Evolutionary conservation across 208 protist genomes (phyloP), one percentile per base, ranked within the genome.

Genomic region (Leptomonas seymouri): DNA sequence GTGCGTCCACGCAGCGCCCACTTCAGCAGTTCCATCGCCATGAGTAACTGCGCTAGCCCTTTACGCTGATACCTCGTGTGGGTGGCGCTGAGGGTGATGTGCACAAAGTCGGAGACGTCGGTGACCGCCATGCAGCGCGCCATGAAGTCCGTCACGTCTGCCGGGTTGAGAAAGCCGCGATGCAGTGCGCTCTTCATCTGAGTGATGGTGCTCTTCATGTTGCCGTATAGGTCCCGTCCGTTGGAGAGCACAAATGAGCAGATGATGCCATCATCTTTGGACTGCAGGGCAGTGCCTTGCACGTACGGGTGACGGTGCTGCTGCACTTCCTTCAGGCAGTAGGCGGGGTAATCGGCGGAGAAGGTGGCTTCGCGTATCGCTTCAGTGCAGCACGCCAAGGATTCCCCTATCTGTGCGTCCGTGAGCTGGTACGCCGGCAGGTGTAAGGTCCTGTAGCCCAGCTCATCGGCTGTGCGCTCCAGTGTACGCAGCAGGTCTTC

Each of bases 11-110:
- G 85, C 31, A 93, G 76, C 15, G 78, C 82, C 90, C 90, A 95
- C 53, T 86, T 86, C 12, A 91, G 64, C 20, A 95, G 75, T 11
- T 95, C 90, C 54, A 93, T 64, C 56, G 78, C 54, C 82, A 95
- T 87, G 15, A 95, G 76, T 58, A 91, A 77, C 9, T 74, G 62
- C 11, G 90, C 90, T 12, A 95, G 84, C 5, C 85, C 82, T 20
- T 71, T 42, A 6, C 80, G 71, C 53, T 89, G 87, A 45, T 88
- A 79, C 21, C 67, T 42, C 4, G 49, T 46, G 63, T 93, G 87
- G 20, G 90, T 95, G n/a, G 90, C 90, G 71, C 79, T 93, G 48
- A 95, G 78, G 28, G 84, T 93, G 53, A 95, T 82, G 78, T 95
- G 90, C 11, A 95, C 87, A 71, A 95, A 90, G 66, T 93, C 87